Base-by-base conservation (phyloP, 768 basidiomycete species). In the Lactarius quietus region DNA sequence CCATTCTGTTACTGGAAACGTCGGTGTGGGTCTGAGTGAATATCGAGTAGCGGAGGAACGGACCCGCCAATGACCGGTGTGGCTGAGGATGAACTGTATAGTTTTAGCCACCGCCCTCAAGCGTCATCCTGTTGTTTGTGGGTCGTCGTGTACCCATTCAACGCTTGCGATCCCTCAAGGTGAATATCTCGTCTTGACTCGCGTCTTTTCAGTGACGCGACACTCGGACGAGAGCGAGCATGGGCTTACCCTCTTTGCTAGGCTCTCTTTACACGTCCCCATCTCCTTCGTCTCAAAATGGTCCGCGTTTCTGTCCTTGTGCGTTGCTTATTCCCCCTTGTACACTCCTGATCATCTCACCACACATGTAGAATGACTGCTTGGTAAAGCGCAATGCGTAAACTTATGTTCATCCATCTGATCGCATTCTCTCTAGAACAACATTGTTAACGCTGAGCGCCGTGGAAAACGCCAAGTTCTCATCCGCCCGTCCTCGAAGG, bases 381-480 rank as follows among this genome's bases (percentile, higher is more conserved):
- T 76, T 81, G 63, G 81, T 80, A 71, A 74, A 78, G 74, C 63
- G 26, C 29, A 3, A 28, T 20, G 18, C 12, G 7, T 45, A 35
- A 28, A 20, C 10, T 6, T 17, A 41, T 29, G 3, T 57, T 35
- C 15, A 23, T 55, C 51, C 31, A 29, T 51, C 68, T 63, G 56
- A 58, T 64, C 38, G 54, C 35, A 65, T 29, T 68, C n/a, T 52
- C 18, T 62, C 20, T 76, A 90, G 86, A 98, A 96, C 87, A 96
- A 92, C 86, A 97, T 98, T 71, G 93, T 97, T 88, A 99, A 99
- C 72, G 97, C 97, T 75, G 97, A 98, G 84, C 93, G 94, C 76
- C 92, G 95, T 75, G 97, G 97, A 74, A 99, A 99, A 84, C 93
- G 97, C 74, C 97, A 99, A 82, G 97, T 99, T 68, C 89, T 99